Evolutionary conservation across 768 basidiomycete species (phyloP), one percentile per base, ranked within the genome.

Genomic region (Asterophora parasitica): DNA sequence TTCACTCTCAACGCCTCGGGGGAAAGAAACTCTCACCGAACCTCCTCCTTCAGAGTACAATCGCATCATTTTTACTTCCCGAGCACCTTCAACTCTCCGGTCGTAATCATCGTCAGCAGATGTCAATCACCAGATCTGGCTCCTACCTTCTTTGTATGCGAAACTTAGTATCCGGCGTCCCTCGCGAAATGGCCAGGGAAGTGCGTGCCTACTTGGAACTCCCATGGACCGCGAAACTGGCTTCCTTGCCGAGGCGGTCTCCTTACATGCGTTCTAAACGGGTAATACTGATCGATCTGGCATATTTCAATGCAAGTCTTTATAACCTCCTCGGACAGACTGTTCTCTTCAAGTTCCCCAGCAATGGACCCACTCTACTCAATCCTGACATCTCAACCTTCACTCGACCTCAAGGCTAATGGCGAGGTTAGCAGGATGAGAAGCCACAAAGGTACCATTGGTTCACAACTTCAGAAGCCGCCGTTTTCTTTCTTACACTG

Each of bases 351-450:
- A 49, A 44, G 48, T 54, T 58, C 65, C 56, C 54, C 56, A 56
- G 43, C 53, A 26, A 63, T 64, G 65, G 53, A 59, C 46, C 56
- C 64, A 56, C 58, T 59, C 26, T 48, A 58, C 47, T 51, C 63
- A 40, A 56, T 62, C 58, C 46, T 63, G 43, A 33, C 64, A 31
- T 47, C 61, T 37, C 60, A 62, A 40, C 58, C 60, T 51, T 52
- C 62, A 7, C 58, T 70, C 44, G 67, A 72, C 54, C 51, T 69
- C 51, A 72, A 71, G 52, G 67, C 69, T 31, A 72, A 71, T 55
- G 71, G 69, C 44, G 68, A 71, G 62, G 64, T 68, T 40, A 70
- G 69, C 49, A 61, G 69, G 49, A 71, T 72, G 69, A 64, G 71
- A 43, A 71, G 62, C 49, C 71, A 72, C 53, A 72, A 65, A 65